Base-by-base conservation (phyloP, 768 basidiomycete species). In the Leccinellum albellum region DNA sequence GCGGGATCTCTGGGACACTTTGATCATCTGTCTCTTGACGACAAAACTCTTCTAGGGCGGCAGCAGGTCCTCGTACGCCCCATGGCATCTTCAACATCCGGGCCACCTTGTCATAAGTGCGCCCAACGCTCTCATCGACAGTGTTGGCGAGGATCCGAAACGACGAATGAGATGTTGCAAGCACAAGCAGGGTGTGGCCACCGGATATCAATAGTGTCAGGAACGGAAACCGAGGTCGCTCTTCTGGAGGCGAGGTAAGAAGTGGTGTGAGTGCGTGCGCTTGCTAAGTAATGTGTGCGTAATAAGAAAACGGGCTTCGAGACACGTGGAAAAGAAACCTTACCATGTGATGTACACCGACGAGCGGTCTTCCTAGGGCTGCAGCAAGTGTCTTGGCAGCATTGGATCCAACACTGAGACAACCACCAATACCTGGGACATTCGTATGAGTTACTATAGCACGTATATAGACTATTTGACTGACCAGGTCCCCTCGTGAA, bases 321-420 rank as follows among this genome's bases (percentile, higher is more conserved):
- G 17, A 29, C 4, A 15, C 8, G 40, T n/a, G 26, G 33, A 12
- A 21, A 32, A 1, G 29, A 28, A 42, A 66, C 76, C 48, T 48
- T 35, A 93, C 94, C 95, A 98, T 98, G 66, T 98, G 95, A 72
- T 98, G 92, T 6, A 97, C 91, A 3, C 94, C 94, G 3, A 96
- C 82, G 4, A 96, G 57, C 0, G 94, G 94, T 64, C 93, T 90
- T 42, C 80, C 78, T 13, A 84, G 75, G 0, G 85, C 86, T 0
- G 91, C 88, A 1, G 94, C 93, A 3, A 98, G 75, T 0, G 86
- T 83, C 68, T 91, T 91, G n/a, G 93, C 92, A 6, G 91, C 86
- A 58, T 89, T 89, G 10, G 84, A 83, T 45, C 85, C 85, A 3
- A 93, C 88, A 24, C 82, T 82, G 13, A 98, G 78, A 69, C 92